phyloP scores from a whole-genome alignment of 345 rosid species.

The Ceriops decandra region DNA sequence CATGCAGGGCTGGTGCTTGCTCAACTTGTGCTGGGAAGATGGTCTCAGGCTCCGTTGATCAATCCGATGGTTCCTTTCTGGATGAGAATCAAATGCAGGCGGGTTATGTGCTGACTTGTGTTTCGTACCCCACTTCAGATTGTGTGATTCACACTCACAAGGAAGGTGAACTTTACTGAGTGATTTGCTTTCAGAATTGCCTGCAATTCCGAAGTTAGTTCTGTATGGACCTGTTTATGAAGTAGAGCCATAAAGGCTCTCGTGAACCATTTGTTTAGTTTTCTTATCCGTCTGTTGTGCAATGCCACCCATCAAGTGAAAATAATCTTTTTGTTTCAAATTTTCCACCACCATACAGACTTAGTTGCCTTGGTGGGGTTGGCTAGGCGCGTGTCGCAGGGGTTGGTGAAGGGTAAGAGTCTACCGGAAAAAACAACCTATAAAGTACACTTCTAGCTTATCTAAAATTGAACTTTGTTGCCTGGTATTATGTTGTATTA shows the following conservation, averaged over 20 bases:
- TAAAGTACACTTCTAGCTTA: no score
- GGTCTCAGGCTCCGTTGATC: slow-evolving; percentile 60
- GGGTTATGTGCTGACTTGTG: slow-evolving; percentile 72
- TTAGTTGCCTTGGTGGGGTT: no score
- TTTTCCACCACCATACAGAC: no score
- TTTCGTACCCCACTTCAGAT: slow-evolving; percentile 65
- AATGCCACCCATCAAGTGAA: not conserved
- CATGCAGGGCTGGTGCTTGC: slow-evolving; percentile 94
- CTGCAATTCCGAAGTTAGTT: not conserved
- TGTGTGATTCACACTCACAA: slow-evolving; percentile 85
- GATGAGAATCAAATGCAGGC: slow-evolving; percentile 53
- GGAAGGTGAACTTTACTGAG: slow-evolving; percentile 57
- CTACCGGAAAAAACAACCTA: no score
- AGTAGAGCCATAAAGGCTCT: not conserved
- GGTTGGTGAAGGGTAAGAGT: no score
- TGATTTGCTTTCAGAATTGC: not conserved
- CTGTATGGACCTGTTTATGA: not conserved
- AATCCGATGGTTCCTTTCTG: slow-evolving; percentile 78
- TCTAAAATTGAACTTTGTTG: no score
- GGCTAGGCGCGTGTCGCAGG: no score
- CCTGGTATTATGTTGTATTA: no score
- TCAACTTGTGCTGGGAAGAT: slow-evolving; percentile 76
- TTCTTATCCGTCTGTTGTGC: not conserved
- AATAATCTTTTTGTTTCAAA: no score
- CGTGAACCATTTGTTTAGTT: not conserved